Evolutionary conservation across 176 grass and related monocot genomes (phyloP), one percentile per base, ranked within the genome.

Genomic region (Rhipidocladum racemiflorum): DNA sequence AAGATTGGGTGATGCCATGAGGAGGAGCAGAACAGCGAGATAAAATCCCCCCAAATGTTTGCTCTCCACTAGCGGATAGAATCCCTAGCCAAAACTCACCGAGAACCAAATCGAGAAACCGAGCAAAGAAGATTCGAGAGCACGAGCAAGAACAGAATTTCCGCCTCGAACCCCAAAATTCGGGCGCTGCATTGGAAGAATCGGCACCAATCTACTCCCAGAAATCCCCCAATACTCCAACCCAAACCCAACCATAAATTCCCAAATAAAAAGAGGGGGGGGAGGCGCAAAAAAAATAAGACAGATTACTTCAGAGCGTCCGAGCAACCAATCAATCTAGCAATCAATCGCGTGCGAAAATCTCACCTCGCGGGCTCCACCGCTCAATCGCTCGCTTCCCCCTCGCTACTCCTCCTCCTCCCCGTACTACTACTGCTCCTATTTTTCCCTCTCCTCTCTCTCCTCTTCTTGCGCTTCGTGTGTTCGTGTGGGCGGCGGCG

Each of bases 71-170:
- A 28, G 46, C 24, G 15, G 16, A 79, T 25, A 68, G 39, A 89
- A 84, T n/a, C 61, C 70, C 87, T 89, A 76, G 79, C 7, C 30
- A 50, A 40, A 61, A 61, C 43, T 27, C 61, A 20, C 32, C 29
- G 12, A 6, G 50, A 23, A n/a, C 25, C 15, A 4, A 50, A 85
- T 34, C 69, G 8, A 66, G 16, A 64, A 43, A 29, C 6, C 24
- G 18, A 65, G 5, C 43, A 56, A 35, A 42, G n/a, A 42, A 34
- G 25, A 16, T 4, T 7, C 46, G 39, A 13, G 17, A 32, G 2
- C 68, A 73, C n/a, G 8, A 77, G 17, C 17, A 38, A 43, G 18
- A 35, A 48, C 17, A 9, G 6, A 70, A 89, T 70, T 66, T 59
- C 16, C 59, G 4, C 39, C 68, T 24, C 38, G 25, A 57, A 49